Base-by-base conservation (phyloP, 1,139 yeast genomes). In the Arxiozyma slooffiae region DNA sequence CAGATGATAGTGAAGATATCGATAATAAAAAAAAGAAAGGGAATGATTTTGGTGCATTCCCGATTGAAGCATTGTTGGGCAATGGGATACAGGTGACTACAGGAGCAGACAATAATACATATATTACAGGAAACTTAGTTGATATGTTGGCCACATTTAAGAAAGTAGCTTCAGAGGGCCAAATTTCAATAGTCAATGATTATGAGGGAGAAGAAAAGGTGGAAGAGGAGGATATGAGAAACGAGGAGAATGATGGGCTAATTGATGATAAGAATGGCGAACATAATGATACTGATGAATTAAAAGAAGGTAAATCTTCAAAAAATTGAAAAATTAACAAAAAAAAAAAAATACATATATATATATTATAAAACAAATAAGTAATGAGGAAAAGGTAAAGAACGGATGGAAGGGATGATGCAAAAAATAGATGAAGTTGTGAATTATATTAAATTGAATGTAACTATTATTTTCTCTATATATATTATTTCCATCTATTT, bases 131-230 rank as follows among this genome's bases (percentile, higher is more conserved):
- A n/a, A 49, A 50, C 38, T 26, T 53, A 24, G 44, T 30, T 37
- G 55, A 53, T n/a, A 53, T 53, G 52, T 36, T 53, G 23, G 53
- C 52, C 2, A 57, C 69, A 11, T 54, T 63, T 44, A 61, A 63
- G 26, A 60, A 60, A 34, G 70, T 70, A 3, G 61, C 67, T 17
- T 71, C 70, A 41, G 63, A 59, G 24, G 59, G 53, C n/a, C 40
- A 43, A 43, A 21, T 48, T 17, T 37, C 38, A 21, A 17, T 38
- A 30, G 38, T 38, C 7, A 39, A 38, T 22, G 41, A 44, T 11
- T 23, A 30, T 16, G 40, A 17, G 16, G 42, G 38, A 16, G 67
- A 60, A 18, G 68, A 61, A 30, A 67, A 59, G 8, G 64, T 58
- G 11, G 30, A 38, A 26, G 43, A 38, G 20, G 38, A 58, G 44